Conservation (phyloP, 192 early-diverging fungal genomes). For the Diversispora eburnea region DNA sequence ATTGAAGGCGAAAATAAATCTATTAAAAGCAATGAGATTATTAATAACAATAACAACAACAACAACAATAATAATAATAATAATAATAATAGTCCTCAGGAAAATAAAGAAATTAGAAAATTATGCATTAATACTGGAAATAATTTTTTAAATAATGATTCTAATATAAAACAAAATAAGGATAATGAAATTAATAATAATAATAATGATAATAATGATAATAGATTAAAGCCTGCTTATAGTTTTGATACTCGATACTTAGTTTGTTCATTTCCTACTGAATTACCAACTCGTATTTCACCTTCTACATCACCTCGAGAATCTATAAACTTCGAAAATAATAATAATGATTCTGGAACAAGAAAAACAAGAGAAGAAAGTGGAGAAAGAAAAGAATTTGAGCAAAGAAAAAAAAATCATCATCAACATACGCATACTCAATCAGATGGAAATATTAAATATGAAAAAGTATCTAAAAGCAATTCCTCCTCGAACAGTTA, state of each 20-base stretch:
- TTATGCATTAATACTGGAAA: no score
- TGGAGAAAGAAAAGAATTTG: neutral
- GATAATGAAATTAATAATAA: neutral
- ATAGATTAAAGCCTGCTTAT: neutral
- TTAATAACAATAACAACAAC: neutral
- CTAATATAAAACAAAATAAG: neutral
- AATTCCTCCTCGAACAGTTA: no score
- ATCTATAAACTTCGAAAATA: neutral
- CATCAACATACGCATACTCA: neutral
- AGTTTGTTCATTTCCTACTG: neutral
- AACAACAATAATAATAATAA: neutral
- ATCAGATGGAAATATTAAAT: neutral
- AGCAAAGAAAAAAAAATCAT: neutral
- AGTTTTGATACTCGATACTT: constrained; percentile 4
- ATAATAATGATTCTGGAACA: neutral
- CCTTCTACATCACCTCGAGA: neutral
- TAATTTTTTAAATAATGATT: neutral
- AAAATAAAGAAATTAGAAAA: neutral
- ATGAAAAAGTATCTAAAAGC: neutral
- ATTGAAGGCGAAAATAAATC: neutral
- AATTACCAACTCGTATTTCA: neutral
- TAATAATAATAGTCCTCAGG: neutral
- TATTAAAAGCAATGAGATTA: neutral
- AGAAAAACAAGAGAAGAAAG: neutral
- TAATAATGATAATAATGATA: neutral